phyloP scores from a whole-genome alignment of 1,284 basidiomycete species.

The Ustilago sp. region DNA sequence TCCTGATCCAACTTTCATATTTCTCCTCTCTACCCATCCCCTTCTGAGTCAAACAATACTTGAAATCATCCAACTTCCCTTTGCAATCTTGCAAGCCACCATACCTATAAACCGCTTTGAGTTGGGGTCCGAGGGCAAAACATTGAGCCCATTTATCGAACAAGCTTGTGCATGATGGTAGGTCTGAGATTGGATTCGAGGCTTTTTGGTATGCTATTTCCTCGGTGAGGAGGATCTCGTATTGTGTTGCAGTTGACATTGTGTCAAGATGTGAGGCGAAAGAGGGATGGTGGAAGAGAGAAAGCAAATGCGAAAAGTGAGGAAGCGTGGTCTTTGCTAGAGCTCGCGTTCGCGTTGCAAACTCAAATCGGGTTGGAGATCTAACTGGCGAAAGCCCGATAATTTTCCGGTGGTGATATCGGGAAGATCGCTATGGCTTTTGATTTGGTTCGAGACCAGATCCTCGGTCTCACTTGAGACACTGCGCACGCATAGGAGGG shows the following conservation, averaged over 20 bases:
- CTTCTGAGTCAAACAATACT: constrained; percentile 91
- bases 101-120: constrained; percentile 86
- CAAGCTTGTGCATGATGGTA: constrained; percentile 60
- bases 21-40: constrained; percentile 80
- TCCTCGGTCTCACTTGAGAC: neutral
- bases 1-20: constrained; percentile 83
- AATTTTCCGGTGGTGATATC: neutral
- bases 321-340: neutral
- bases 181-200: constrained; percentile 50
- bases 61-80: constrained; percentile 89
- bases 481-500: neutral
- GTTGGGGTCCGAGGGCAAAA: constrained; percentile 78
- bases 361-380: neutral
- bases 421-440: neutral
- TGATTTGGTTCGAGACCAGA: neutral
- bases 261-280: no score
- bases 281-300: neutral
- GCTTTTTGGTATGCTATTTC: constrained; percentile 62
- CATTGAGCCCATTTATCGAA: constrained; percentile 68
- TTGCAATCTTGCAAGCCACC: constrained; percentile 83
- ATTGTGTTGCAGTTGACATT: constrained; percentile 20
- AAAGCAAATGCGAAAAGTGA: neutral
- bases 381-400: neutral
- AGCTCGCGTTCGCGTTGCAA: constrained; percentile 29
- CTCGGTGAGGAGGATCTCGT: constrained; percentile 40